phyloP scores from a whole-genome alignment of 2,329 filamentous ascomycete species.

The Gremmenia infestans region DNA sequence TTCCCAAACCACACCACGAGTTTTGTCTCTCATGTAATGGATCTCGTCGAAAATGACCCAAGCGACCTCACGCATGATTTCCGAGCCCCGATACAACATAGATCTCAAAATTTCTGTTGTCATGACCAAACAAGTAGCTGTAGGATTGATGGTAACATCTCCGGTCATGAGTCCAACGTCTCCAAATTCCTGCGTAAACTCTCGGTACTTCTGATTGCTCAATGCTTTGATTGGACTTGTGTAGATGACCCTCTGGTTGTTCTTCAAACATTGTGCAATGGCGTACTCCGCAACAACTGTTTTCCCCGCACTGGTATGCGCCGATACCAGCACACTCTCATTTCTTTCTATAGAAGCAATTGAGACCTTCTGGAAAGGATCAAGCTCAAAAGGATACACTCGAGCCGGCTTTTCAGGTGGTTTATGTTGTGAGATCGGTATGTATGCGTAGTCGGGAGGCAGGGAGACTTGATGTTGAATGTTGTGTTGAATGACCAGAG shows the following conservation, averaged over 20 bases:
- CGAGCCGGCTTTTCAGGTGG: constrained; percentile 81
- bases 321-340: constrained; percentile 94
- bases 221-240: constrained; percentile 98
- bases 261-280: constrained; percentile 93
- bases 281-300: constrained; percentile 98
- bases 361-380: constrained; percentile 94
- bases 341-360: constrained; percentile 93
- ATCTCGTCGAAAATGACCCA: constrained; percentile 99
- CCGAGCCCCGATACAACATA: constrained; percentile 95
- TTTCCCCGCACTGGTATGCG: constrained; percentile 96
- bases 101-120: constrained; percentile 98
- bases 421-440: constrained; percentile 92
- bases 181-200: constrained; percentile 92
- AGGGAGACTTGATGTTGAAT: constrained; percentile 97
- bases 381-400: constrained; percentile 82
- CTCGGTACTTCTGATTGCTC: constrained; percentile 97
- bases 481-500: constrained; percentile 88
- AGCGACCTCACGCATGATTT: constrained; percentile 98
- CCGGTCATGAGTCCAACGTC: constrained; percentile 98
- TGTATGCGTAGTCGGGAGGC: constrained; percentile 88
- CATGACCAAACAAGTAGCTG: constrained; percentile 96
- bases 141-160: constrained; percentile 98
- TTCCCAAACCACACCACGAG: constrained; percentile 95
- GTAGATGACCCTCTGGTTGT: constrained; percentile 98
- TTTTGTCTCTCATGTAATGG: constrained; percentile 95